phyloP scores from a whole-genome alignment of 257 asterid species.

The Salvia splendens region DNA sequence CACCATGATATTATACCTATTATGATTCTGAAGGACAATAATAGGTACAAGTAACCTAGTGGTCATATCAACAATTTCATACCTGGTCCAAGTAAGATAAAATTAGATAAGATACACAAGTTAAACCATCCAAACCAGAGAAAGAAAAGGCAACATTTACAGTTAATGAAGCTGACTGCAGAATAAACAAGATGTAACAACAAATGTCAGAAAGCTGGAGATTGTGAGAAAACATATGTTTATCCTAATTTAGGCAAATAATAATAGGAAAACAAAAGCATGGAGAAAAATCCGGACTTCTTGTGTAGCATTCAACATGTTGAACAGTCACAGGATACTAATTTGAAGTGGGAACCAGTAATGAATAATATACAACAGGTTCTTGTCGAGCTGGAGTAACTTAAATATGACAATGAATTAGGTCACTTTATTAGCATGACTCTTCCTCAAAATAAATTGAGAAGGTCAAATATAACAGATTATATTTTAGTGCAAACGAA shows the following conservation, averaged over 20 bases:
- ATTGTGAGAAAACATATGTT: conserved; percentile 16
- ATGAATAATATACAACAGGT: background rate
- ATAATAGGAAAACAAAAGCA: background rate
- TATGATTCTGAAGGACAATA: conserved; percentile 93
- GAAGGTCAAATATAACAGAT: background rate
- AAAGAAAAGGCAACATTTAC: background rate
- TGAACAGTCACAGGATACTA: background rate
- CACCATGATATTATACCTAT: conserved; percentile 83
- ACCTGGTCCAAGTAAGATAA: conserved; percentile 56
- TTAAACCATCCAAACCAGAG: conserved; percentile 27
- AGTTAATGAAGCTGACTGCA: conserved; percentile 6
- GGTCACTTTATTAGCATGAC: background rate
- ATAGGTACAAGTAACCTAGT: conserved; percentile 89
- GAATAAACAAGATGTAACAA: conserved; percentile 19
- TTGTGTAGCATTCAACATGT: background rate
- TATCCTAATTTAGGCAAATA: background rate
- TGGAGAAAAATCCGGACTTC: conserved; percentile 6
- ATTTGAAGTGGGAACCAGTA: conserved; percentile 12
- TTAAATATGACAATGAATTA: background rate
- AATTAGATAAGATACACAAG: conserved; percentile 26
- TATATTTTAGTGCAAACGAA: background rate
- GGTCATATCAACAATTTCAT: conserved; percentile 90
- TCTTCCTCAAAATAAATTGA: conserved; percentile 3
- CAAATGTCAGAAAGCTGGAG: conserved; percentile 4
- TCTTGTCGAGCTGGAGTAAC: conserved; percentile 13